phyloP scores from a whole-genome alignment of 176 grass and related monocot genomes.

The Poa pratensis region DNA sequence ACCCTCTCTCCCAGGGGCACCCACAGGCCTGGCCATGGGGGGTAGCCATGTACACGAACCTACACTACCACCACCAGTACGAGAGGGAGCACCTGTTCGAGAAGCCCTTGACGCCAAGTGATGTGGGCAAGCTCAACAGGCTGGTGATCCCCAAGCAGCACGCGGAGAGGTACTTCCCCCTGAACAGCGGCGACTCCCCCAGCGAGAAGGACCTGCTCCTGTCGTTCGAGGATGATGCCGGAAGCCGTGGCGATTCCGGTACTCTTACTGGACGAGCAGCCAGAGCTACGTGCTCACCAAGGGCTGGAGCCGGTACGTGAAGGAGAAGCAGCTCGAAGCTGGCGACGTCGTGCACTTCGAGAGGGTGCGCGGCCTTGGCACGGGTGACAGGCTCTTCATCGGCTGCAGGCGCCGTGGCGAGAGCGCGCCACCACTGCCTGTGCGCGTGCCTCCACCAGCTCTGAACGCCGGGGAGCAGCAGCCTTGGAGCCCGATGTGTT shows the following conservation, averaged over 20 bases:
- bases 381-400: slow-evolving; percentile 64
- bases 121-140: slow-evolving; percentile 85
- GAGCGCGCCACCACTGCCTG: slow-evolving; percentile 30
- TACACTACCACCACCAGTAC: slow-evolving; percentile 59
- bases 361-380: slow-evolving; percentile 45
- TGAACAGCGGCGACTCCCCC: slow-evolving; percentile 38
- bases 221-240: slow-evolving; percentile 67
- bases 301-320: slow-evolving; percentile 87
- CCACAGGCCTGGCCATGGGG: slow-evolving; percentile 71
- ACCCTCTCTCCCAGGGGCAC: slow-evolving; percentile 57
- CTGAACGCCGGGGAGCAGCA: slow-evolving; percentile 47
- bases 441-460: slow-evolving; percentile 23
- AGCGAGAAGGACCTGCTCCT: slow-evolving; percentile 63
- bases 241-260: slow-evolving; percentile 81
- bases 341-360: slow-evolving; percentile 74
- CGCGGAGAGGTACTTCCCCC: slow-evolving; percentile 77
- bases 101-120: slow-evolving; percentile 72
- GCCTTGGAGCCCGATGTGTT: slow-evolving; percentile 69
- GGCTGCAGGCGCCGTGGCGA: slow-evolving; percentile 61
- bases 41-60: slow-evolving; percentile 72
- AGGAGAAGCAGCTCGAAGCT: slow-evolving; percentile 70
- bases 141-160: slow-evolving; percentile 86
- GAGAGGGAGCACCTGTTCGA: slow-evolving; percentile 83
- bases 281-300: slow-evolving; percentile 87
- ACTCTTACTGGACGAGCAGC: slow-evolving; percentile 86